Percentiles rank a stretch among this genome's conserved stretches.
phyloP scores from a whole-genome alignment of 495 filamentous ascomycete species.

The Evernia prunastri region DNA sequence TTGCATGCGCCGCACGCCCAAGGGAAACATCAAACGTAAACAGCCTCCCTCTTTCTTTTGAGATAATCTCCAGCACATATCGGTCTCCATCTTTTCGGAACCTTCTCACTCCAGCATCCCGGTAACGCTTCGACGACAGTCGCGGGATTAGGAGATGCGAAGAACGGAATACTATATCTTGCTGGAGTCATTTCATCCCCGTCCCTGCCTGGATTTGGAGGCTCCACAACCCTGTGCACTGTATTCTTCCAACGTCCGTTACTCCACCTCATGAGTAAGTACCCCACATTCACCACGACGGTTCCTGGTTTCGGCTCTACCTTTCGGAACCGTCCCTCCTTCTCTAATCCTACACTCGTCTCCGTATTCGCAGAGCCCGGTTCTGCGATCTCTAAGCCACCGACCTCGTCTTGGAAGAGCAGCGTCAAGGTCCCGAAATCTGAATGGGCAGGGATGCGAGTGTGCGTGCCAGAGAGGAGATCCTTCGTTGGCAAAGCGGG shows the following conservation, averaged over 20 bases:
- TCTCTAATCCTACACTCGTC: conserved; percentile 6
- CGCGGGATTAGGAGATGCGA: conserved; percentile 42
- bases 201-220: neutral
- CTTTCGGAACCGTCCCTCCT: neutral
- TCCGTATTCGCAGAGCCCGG: conserved; percentile 12
- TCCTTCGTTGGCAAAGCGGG: neutral
- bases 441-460: conserved; percentile 28
- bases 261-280: conserved; percentile 15
- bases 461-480: neutral
- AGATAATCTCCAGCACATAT: conserved; percentile 11
- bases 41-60: conserved; percentile 8
- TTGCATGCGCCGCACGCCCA: neutral
- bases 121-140: conserved; percentile 43
- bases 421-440: conserved; percentile 48
- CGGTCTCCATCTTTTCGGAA: conserved; percentile 30
- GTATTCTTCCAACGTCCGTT: conserved; percentile 13
- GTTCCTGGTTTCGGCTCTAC: conserved; percentile 2
- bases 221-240: conserved; percentile 6
- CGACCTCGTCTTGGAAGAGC: conserved; percentile 46
- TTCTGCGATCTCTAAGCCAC: conserved; percentile 47
- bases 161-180: conserved; percentile 50
- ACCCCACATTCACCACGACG: conserved; percentile 2
- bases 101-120: conserved; percentile 33
- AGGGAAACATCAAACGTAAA: neutral
- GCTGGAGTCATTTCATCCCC: neutral